Percentiles rank a stretch among this genome's conserved stretches.
phyloP scores from a whole-genome alignment of 1,284 basidiomycete genomes.

The Puccinia triticina region DNA sequence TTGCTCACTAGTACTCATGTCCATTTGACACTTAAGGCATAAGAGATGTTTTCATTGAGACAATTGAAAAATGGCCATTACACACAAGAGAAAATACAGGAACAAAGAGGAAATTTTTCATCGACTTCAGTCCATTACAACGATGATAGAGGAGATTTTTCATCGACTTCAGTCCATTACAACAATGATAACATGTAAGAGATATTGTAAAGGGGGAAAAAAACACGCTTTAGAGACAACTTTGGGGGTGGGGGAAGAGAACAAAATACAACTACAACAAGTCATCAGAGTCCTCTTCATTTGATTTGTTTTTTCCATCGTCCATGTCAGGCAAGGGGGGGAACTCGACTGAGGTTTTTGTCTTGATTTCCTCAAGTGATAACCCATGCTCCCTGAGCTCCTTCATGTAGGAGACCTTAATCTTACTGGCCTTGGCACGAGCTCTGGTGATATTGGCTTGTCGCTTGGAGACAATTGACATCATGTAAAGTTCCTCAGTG shows the following conservation, averaged over 20 bases:
- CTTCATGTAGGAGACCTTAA: slow-evolving; percentile 2
- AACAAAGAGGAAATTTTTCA: too few species aligned
- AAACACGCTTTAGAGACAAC: neutral
- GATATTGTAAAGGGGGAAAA: neutral
- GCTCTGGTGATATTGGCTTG: neutral
- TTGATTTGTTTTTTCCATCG: neutral
- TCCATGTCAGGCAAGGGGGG: neutral
- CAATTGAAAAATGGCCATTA: too few species aligned
- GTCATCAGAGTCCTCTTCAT: neutral
- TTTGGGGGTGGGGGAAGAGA: neutral
- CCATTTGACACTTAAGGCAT: too few species aligned
- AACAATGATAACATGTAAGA: too few species aligned
- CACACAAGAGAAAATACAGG: too few species aligned
- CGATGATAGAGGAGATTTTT: too few species aligned
- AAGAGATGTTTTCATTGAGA: too few species aligned
- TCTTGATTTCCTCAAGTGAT: slow-evolving; percentile 5
- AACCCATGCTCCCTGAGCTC: neutral
- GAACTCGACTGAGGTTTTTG: neutral
- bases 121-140: too few species aligned
- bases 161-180: too few species aligned
- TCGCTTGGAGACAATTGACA: neutral
- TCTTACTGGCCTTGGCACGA: neutral
- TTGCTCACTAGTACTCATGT: too few species aligned
- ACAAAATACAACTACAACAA: neutral
- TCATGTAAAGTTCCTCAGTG: slow-evolving; percentile 15